Evolutionary conservation across 164 flowering plant genomes (phyloP).

Genomic region (Malania oleifera): DNA sequence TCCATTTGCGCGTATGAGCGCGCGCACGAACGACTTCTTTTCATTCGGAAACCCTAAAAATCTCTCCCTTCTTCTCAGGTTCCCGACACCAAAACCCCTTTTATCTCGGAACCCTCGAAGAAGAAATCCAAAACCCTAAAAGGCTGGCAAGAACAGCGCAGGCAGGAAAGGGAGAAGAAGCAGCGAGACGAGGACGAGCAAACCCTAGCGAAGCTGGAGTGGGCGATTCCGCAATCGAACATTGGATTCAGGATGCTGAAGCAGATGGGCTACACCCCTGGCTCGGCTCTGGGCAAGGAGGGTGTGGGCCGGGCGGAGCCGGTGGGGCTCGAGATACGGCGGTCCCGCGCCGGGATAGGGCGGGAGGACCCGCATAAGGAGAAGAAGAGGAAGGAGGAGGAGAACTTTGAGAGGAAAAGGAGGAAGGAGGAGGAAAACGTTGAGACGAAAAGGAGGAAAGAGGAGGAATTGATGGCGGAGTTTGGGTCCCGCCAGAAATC

Average conservation of each 20-base stretch:
- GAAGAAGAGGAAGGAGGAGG: slow-evolving; percentile 55
- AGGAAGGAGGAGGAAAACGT: slow-evolving; percentile 39
- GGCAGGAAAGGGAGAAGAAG: slow-evolving; percentile 50
- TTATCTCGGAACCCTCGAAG: slow-evolving; percentile 23
- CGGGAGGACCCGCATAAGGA: slow-evolving; percentile 64
- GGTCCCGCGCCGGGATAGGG: slow-evolving; percentile 87
- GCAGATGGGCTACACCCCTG: slow-evolving; percentile 94
- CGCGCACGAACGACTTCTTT: not conserved
- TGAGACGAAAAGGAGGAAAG: slow-evolving; percentile 40
- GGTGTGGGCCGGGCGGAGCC: slow-evolving; percentile 70
- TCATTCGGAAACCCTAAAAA: not conserved
- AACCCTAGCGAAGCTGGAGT: slow-evolving; percentile 52
- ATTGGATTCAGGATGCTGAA: slow-evolving; percentile 83
- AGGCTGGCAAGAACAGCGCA: slow-evolving; percentile 69
- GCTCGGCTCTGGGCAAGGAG: slow-evolving; percentile 66
- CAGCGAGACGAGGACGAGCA: slow-evolving; percentile 71
- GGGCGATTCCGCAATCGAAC: slow-evolving; percentile 78
- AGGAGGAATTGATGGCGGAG: slow-evolving; percentile 53
- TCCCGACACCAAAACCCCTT: slow-evolving; percentile 18
- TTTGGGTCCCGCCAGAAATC: slow-evolving; percentile 72
- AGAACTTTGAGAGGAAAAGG: slow-evolving; percentile 33
- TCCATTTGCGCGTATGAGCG: too few species aligned
- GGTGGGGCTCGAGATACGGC: slow-evolving; percentile 65
- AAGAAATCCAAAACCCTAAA: slow-evolving; percentile 38
- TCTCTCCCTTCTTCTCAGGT: slow-evolving; percentile 19